A percentile compares a stretch with the other conserved stretches of the same genome.
These are phyloP conservation scores for Coniferiporia sulphurascens DNA, from an alignment of 1,284 basidiomycete species.

Conservation along the genomic window DNA sequence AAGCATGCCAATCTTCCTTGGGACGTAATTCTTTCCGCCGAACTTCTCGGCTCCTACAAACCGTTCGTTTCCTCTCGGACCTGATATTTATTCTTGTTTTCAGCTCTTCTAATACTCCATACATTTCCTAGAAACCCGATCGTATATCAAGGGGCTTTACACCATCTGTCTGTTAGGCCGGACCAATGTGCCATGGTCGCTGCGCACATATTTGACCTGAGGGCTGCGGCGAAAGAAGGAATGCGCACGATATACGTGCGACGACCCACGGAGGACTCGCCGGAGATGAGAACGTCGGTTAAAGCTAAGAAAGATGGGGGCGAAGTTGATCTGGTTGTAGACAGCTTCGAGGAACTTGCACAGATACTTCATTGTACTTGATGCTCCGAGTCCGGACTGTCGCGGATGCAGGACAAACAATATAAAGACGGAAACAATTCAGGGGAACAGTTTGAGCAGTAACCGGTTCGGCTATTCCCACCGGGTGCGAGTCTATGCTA, in stretches of 20 bases:
- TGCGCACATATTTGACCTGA: constrained; percentile 54
- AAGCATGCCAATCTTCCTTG: constrained; percentile 56
- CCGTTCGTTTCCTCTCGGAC: constrained; percentile 37
- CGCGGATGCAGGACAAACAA: neutral
- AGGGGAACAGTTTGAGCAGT: too few species aligned
- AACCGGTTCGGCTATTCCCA: too few species aligned
- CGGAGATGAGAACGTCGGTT: constrained; percentile 20
- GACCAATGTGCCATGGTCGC: constrained; percentile 58
- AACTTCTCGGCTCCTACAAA: constrained; percentile 57
- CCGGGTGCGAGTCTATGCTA: too few species aligned
- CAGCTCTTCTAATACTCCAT: neutral
- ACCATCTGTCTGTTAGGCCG: constrained; percentile 47
- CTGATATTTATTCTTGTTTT: neutral
- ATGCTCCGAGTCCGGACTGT: neutral
- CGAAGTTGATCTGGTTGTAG: constrained; percentile 43
- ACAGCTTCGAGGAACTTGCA: constrained; percentile 40
- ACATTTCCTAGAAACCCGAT: constrained; percentile 40
- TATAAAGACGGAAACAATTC: too few species aligned
- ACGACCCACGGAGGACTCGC: constrained; percentile 20
- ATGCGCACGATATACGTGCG: constrained; percentile 34
- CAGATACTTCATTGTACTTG: constrained; percentile 15
- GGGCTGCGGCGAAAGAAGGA: constrained; percentile 46
- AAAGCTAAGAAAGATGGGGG: constrained; percentile 43
- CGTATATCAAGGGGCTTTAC: constrained; percentile 45
- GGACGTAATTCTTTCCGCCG: constrained; percentile 56